Percentiles rank a stretch among this genome's conserved stretches.
Evolutionary conservation across 805 yeast species (phyloP).

Genomic region (Schwanniomyces sp.): DNA sequence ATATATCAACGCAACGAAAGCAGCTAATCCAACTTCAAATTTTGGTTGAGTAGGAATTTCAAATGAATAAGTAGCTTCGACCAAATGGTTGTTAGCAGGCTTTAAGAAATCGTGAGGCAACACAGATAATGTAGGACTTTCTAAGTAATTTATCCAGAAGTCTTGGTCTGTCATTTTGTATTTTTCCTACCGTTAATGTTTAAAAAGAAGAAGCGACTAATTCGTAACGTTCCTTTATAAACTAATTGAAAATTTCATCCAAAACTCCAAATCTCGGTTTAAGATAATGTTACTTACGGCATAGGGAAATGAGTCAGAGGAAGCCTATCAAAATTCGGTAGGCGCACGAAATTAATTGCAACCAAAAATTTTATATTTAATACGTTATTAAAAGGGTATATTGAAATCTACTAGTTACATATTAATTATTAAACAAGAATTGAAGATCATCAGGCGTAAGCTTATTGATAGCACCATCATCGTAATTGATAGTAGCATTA

Average conservation of each 20-base stretch:
- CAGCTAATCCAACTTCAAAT: conserved; percentile 60
- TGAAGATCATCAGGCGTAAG: conserved; percentile 94
- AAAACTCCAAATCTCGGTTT: not conserved
- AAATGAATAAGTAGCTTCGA: conserved; percentile 53
- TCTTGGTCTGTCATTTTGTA: conserved; percentile 17
- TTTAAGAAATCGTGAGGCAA: conserved; percentile 85
- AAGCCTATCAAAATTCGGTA: not conserved
- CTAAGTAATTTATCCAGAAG: conserved; percentile 64
- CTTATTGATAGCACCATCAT: conserved; percentile 84
- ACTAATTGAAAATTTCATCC: not conserved
- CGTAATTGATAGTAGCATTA: conserved; percentile 91
- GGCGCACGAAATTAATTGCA: not conserved
- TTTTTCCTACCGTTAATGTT: not conserved
- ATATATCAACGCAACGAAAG: conserved; percentile 67
- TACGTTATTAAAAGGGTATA: not conserved
- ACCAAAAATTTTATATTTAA: too few species aligned
- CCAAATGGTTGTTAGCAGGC: conserved; percentile 66
- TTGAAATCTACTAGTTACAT: not conserved
- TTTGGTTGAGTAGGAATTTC: conserved; percentile 8
- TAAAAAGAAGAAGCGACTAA: not conserved
- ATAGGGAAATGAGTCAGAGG: not conserved
- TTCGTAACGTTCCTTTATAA: not conserved
- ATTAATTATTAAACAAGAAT: conserved; percentile 80
- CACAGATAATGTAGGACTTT: conserved; percentile 81
- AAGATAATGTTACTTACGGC: conserved; percentile 3